Evolutionary conservation across 306 rosid genomes (phyloP).

Genomic region (Dicorynia guianensis): DNA sequence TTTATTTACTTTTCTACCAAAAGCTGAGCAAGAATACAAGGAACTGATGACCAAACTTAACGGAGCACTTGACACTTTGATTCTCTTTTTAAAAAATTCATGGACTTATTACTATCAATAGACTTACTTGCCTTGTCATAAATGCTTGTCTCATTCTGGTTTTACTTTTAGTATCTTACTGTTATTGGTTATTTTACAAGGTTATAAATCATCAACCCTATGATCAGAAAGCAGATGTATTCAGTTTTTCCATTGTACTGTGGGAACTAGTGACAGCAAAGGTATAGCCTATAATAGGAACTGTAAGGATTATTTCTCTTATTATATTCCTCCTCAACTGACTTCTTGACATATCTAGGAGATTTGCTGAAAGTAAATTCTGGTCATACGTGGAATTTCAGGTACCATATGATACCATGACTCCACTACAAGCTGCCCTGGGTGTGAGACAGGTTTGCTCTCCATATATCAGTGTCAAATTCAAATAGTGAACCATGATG

Average conservation of each 20-base stretch:
- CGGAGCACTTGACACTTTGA: neutral
- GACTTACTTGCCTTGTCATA: conserved; percentile 17
- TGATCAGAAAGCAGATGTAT: conserved; percentile 95
- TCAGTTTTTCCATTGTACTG: conserved; percentile 94
- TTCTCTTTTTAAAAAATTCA: conserved; percentile 15
- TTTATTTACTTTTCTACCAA: conserved; percentile 11
- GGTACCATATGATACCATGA: conserved; percentile 97
- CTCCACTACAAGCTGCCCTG: conserved; percentile 99
- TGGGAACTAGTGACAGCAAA: conserved; percentile 99
- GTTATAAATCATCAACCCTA: conserved; percentile 98
- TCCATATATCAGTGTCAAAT: conserved; percentile 20
- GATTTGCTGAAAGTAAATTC: conserved; percentile 15
- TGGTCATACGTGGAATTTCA: conserved; percentile 48
- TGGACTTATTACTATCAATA: conserved; percentile 16
- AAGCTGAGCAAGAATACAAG: neutral
- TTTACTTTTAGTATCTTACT: conserved; percentile 43
- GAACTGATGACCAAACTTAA: conserved; percentile 21
- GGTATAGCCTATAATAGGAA: conserved; percentile 54
- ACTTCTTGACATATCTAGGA: neutral
- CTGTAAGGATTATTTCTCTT: conserved; percentile 26
- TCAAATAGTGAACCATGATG: conserved; percentile 4
- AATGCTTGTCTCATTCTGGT: conserved; percentile 26
- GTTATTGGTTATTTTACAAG: conserved; percentile 55
- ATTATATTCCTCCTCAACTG: conserved; percentile 10
- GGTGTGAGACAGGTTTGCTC: conserved; percentile 97